Evolutionary conservation across 495 filamentous ascomycete species (phyloP), one percentile per base, ranked within the genome.

Genomic region (Mycothermus thermophilus): DNA sequence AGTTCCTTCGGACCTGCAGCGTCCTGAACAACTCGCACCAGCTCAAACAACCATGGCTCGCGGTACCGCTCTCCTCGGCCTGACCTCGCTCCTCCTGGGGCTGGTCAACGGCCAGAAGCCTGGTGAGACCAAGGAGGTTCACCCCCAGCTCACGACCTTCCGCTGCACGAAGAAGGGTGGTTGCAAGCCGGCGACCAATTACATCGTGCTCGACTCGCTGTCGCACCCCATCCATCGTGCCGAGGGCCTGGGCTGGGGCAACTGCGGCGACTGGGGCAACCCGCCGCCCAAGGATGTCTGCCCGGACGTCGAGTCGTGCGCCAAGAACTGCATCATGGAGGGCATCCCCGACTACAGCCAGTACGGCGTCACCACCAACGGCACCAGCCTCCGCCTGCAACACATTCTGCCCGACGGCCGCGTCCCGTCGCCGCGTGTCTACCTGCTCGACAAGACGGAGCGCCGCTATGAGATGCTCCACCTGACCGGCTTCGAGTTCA

Each of bases 391-490:
- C 30, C 66, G 61, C 12, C 51, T 80, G 36, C 61, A 67, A 46
- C 53, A 59, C 47, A 17, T 40, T 21, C n/a, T n/a, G n/a, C 28
- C 42, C 30, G 24, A 46, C 29, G 46, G 38, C 30, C 23, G 27
- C 27, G 37, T 35, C 18, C 32, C 45, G 27, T 71, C 63, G 1
- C 71, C 76, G 1, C 67, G 77, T n/a, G 60, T 75, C 19, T 81
- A 80, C 52, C 59, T 80, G 16, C 64, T 83, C 8, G 53, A 55
- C 14, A 47, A 52, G 33, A 61, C 62, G 21, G 51, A 63, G 40
- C 47, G 62, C 22, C 62, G 69, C 30, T 80, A 81, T 50, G 62
- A 74, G 30, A 66, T 73, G 63, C 46, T 79, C 32, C 55, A 72
- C 32, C 57, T 80, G 0, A 58, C 66, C 3, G 71, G 69, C 42